A percentile compares a stretch with the other conserved stretches of the same genome.
Evolutionary conservation across 75 land plant genomes (phyloP).

Genomic region (Sequoia sempervirens): DNA sequence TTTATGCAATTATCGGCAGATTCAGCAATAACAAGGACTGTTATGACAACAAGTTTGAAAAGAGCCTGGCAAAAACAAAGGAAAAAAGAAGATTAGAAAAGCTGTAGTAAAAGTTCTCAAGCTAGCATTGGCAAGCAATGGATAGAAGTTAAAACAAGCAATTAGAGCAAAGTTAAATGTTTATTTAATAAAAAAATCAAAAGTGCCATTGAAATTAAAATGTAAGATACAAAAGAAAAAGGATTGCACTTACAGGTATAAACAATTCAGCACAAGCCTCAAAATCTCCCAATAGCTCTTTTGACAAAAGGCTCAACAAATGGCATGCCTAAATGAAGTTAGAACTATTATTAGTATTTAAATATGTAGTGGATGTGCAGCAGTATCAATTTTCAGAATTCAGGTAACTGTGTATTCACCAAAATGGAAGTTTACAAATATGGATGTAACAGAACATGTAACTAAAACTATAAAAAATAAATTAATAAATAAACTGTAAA

Average conservation of each 20-base stretch:
- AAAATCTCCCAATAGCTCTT: constrained; percentile 93
- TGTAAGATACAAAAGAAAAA: constrained; percentile 3
- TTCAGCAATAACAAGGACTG: constrained; percentile 96
- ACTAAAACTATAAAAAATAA: neutral
- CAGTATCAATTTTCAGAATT: neutral
- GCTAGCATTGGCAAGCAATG: neutral
- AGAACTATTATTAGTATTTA: neutral
- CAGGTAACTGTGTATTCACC: neutral
- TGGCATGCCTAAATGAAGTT: constrained; percentile 77
- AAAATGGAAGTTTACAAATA: neutral
- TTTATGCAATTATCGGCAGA: constrained; percentile 99
- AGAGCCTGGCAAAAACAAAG: constrained; percentile 56
- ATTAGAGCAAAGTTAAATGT: neutral
- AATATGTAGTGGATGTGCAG: neutral
- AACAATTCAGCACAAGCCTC: constrained; percentile 92
- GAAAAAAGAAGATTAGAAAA: neutral
- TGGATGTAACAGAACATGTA: neutral
- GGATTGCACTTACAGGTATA: constrained; percentile 68
- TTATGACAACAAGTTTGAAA: constrained; percentile 97
- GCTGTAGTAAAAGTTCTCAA: neutral
- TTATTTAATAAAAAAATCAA: neutral
- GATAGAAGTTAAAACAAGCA: neutral
- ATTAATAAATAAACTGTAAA: neutral
- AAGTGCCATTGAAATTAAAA: constrained; percentile 1
- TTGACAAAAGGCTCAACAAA: constrained; percentile 71